Percentiles rank a stretch among this genome's conserved stretches.
Evolutionary conservation across 768 basidiomycete genomes (phyloP).

Genomic region (Suillus paluster): DNA sequence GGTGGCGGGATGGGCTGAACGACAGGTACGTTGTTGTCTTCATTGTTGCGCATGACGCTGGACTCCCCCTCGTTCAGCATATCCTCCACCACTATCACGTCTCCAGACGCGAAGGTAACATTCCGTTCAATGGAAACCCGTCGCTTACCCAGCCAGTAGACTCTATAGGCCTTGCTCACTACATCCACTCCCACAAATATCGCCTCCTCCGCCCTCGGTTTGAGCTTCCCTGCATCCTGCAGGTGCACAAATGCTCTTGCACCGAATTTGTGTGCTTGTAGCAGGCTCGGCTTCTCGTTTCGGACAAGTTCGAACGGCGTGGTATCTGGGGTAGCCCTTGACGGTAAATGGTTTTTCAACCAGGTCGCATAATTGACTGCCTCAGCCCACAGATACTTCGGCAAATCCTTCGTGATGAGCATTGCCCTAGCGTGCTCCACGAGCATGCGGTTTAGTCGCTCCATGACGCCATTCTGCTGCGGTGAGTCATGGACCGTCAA

Average conservation of each 20-base stretch:
- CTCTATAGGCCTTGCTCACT: constrained; percentile 34
- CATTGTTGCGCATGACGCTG: no score
- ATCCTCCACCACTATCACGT: neutral
- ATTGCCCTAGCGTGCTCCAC: constrained; percentile 25
- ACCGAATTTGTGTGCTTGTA: neutral
- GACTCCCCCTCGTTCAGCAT: constrained; percentile 14
- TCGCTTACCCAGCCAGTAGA: constrained; percentile 35
- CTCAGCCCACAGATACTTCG: constrained; percentile 22
- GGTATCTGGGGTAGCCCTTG: constrained; percentile 24
- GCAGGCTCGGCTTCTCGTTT: neutral
- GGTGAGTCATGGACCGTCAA: no score
- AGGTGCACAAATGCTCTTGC: constrained; percentile 21
- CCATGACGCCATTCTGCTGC: no score
- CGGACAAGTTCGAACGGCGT: constrained; percentile 25
- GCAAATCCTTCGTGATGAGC: constrained; percentile 26
- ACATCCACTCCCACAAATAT: constrained; percentile 40
- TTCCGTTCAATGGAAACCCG: constrained; percentile 35
- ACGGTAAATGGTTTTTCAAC: constrained; percentile 39
- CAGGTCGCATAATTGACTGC: constrained; percentile 43
- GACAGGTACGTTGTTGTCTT: no score
- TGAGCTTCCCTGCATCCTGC: constrained; percentile 27
- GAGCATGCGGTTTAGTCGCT: no score
- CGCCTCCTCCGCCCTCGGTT: constrained; percentile 25
- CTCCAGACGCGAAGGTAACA: constrained; percentile 17
- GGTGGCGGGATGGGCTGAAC: no score